phyloP scores from a whole-genome alignment of 805 yeast species.

The Cyberlindnera bimundalis region DNA sequence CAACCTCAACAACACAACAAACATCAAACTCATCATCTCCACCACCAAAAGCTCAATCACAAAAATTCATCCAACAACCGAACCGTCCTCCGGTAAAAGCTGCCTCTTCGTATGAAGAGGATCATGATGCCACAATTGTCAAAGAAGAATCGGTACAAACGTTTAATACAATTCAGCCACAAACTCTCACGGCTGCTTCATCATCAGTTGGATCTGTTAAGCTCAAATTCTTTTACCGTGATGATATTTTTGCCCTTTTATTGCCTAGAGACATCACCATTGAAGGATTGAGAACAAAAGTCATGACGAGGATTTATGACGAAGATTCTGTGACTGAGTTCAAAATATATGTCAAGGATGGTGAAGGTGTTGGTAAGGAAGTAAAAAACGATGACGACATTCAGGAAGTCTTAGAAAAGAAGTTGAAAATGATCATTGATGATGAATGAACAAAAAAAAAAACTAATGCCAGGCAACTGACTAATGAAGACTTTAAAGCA shows the following conservation, averaged over 20 bases:
- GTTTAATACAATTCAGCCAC: slow-evolving; percentile 12
- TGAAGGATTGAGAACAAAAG: slow-evolving; percentile 47
- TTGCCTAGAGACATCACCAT: slow-evolving; percentile 46
- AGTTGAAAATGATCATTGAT: slow-evolving; percentile 35
- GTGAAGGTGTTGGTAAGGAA: slow-evolving; percentile 32
- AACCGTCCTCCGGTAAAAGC: slow-evolving; percentile 5
- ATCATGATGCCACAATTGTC: slow-evolving; percentile 30
- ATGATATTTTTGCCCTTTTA: slow-evolving; percentile 74
- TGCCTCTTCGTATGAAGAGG: slow-evolving; percentile 8
- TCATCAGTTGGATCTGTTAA: slow-evolving; percentile 36
- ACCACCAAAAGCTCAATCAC: slow-evolving; percentile 2
- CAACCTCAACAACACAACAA: background rate
- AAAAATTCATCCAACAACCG: slow-evolving; percentile 10
- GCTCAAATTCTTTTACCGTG: slow-evolving; percentile 73
- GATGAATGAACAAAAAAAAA: slow-evolving; percentile 24
- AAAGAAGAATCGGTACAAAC: slow-evolving; percentile 26
- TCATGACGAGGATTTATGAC: slow-evolving; percentile 47
- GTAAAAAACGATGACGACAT: slow-evolving; percentile 34
- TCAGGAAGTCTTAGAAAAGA: slow-evolving; percentile 31
- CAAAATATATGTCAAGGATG: slow-evolving; percentile 32
- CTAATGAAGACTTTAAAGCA: no score
- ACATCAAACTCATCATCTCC: background rate
- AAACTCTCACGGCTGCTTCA: slow-evolving; percentile 5
- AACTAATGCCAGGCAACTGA: no score
- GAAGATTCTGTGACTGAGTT: slow-evolving; percentile 30